Evolutionary conservation across 202 grass and related monocot genomes (phyloP).

Genomic region (Schoenoplectus tabernaemontani): DNA sequence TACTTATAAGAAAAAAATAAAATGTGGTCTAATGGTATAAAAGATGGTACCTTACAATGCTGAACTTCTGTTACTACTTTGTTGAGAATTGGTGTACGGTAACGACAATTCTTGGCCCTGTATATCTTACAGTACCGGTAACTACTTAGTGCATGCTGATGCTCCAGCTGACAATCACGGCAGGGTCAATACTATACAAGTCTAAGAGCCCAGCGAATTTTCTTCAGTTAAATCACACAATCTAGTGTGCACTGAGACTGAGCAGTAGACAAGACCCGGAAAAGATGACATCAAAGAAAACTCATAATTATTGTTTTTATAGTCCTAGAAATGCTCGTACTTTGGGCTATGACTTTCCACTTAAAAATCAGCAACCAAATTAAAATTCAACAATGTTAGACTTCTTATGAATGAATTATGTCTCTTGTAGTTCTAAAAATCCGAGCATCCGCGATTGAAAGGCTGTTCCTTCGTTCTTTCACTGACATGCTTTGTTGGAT

Average conservation of each 20-base stretch:
- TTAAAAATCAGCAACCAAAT: too few relatives aligned
- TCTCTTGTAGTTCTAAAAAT: background rate
- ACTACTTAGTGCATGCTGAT: background rate
- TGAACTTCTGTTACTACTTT: too few relatives aligned
- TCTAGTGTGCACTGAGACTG: background rate
- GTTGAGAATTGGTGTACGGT: background rate
- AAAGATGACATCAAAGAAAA: background rate
- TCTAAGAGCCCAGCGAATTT: background rate
- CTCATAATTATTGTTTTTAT: background rate
- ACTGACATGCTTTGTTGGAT: background rate
- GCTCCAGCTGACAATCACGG: background rate
- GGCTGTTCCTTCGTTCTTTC: background rate
- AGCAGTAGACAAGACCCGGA: background rate
- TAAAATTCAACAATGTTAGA: background rate
- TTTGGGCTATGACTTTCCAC: background rate
- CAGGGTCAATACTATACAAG: too few relatives aligned
- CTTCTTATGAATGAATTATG: background rate
- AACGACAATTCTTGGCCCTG: background rate
- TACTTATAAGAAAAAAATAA: too few relatives aligned
- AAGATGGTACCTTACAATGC: background rate
- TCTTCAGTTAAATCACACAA: background rate
- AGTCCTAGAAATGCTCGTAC: background rate
- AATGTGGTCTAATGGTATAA: background rate
- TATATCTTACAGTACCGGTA: too few relatives aligned
- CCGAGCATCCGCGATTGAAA: background rate